Evolutionary conservation across 23 red algal species (phyloP).

Genomic region (Gracilaria caudata): DNA sequence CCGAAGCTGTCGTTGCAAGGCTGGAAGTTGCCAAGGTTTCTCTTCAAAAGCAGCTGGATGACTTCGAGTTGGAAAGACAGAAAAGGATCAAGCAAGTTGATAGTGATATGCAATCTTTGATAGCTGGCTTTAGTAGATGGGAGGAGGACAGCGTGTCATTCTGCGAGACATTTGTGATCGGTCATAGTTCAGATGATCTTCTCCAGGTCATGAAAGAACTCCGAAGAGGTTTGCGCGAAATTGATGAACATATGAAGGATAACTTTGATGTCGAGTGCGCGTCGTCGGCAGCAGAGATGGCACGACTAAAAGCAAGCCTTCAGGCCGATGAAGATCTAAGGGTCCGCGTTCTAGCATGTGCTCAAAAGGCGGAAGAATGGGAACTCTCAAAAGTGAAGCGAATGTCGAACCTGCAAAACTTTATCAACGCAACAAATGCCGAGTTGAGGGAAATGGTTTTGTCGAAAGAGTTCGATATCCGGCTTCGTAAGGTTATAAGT

Average conservation of each 20-base stretch:
- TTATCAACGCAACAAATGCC: background rate
- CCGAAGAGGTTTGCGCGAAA: slow-evolving; percentile 9
- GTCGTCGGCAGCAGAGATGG: slow-evolving; percentile 36
- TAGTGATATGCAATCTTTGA: slow-evolving; percentile 1
- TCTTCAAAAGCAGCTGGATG: slow-evolving; percentile 5
- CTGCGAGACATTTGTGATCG: slow-evolving; percentile 20
- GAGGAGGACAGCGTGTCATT: slow-evolving; percentile 35
- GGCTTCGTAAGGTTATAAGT: background rate
- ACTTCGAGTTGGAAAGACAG: slow-evolving; percentile 36
- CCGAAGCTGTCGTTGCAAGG: slow-evolving; percentile 21
- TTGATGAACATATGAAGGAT: slow-evolving; percentile 33
- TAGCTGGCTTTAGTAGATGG: slow-evolving; percentile 24
- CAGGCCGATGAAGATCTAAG: slow-evolving; percentile 5
- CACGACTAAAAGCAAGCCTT: background rate
- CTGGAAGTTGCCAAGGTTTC: slow-evolving; percentile 10
- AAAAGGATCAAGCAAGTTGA: background rate
- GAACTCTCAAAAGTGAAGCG: slow-evolving; percentile 5
- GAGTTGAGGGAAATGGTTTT: slow-evolving; percentile 24
- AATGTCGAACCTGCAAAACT: slow-evolving; percentile 12
- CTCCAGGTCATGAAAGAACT: slow-evolving; percentile 18
- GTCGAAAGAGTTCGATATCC: background rate
- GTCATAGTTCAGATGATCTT: background rate
- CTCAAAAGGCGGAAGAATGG: slow-evolving; percentile 42
- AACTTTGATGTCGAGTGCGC: slow-evolving; percentile 7
- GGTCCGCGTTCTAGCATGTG: background rate